Percentiles rank a stretch among this genome's conserved stretches.
Conservation (phyloP, 768 basidiomycete species). For the Hericium rajendrae region DNA sequence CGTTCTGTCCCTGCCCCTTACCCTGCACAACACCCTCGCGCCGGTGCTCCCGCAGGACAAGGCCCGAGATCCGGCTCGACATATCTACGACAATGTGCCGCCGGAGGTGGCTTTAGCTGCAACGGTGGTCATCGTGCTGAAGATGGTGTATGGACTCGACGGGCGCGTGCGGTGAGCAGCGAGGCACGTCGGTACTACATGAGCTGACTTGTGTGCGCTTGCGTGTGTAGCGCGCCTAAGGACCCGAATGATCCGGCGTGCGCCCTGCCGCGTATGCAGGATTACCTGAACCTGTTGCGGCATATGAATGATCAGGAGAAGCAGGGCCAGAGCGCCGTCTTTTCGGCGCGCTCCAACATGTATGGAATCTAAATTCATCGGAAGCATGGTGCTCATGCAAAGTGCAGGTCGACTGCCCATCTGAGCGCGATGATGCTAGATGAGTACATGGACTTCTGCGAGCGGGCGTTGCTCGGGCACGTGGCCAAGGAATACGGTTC, state of each 20-base stretch:
- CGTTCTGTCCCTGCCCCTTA: constrained; percentile 49
- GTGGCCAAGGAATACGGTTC: constrained; percentile 2
- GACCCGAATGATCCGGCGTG: constrained; percentile 9
- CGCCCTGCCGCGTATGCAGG: constrained; percentile 9
- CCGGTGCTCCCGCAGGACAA: constrained; percentile 29
- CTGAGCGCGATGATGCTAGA: constrained; percentile 5
- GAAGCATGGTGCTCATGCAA: background rate
- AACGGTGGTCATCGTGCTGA: constrained; percentile 59
- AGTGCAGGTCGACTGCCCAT: constrained; percentile 5
- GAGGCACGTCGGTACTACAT: background rate
- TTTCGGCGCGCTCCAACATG: constrained; percentile 11
- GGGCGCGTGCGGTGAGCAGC: constrained; percentile 43
- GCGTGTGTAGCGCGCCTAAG: constrained; percentile 22
- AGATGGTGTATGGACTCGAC: constrained; percentile 81
- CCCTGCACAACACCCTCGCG: constrained; percentile 45
- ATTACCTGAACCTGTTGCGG: constrained; percentile 8
- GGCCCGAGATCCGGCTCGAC: constrained; percentile 31
- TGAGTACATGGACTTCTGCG: constrained; percentile 10
- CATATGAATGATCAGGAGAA: constrained; percentile 1
- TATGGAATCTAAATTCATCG: background rate
- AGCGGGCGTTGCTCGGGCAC: constrained; percentile 1
- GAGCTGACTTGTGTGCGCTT: background rate
- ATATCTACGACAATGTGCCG: constrained; percentile 55
- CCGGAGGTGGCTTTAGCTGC: constrained; percentile 58
- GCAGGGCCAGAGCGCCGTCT: constrained; percentile 3